phyloP scores from a whole-genome alignment of 2,329 filamentous ascomycete genomes.

The Alternaria triticina region DNA sequence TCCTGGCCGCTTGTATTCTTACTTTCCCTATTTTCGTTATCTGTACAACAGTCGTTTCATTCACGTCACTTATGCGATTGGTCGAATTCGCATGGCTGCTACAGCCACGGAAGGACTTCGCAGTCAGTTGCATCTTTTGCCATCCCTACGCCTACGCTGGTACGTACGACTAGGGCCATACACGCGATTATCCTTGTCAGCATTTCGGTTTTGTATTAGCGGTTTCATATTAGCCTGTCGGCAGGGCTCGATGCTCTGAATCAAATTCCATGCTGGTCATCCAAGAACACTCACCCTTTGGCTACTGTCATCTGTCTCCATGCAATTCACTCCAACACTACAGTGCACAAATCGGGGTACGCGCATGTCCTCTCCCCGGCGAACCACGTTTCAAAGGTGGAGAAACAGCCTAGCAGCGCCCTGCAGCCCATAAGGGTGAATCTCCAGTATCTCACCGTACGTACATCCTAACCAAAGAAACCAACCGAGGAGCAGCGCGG shows the following conservation, averaged over 20 bases:
- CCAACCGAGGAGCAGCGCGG: neutral
- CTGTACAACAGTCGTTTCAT: neutral
- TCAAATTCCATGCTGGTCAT: slow-evolving; percentile 3
- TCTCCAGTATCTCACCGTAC: neutral
- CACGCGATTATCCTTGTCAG: neutral
- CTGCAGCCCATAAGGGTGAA: neutral
- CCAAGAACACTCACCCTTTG: neutral
- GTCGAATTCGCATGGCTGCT: neutral
- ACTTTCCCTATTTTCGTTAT: neutral
- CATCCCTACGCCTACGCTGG: neutral
- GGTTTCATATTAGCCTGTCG: neutral
- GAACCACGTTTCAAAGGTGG: neutral
- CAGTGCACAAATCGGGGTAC: neutral
- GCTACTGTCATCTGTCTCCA: neutral
- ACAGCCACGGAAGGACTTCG: neutral
- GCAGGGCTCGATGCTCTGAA: neutral
- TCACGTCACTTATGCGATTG: neutral
- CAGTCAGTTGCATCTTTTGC: neutral
- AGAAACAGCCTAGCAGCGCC: neutral
- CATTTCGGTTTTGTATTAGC: neutral
- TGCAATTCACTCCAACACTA: neutral
- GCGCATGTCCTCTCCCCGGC: neutral
- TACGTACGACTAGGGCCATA: neutral
- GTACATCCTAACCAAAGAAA: neutral
- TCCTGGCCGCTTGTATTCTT: neutral